A percentile compares a stretch with the other conserved stretches of the same genome.
phyloP scores from a whole-genome alignment of 345 rosid species.

The Rhodamnia rubescens region DNA sequence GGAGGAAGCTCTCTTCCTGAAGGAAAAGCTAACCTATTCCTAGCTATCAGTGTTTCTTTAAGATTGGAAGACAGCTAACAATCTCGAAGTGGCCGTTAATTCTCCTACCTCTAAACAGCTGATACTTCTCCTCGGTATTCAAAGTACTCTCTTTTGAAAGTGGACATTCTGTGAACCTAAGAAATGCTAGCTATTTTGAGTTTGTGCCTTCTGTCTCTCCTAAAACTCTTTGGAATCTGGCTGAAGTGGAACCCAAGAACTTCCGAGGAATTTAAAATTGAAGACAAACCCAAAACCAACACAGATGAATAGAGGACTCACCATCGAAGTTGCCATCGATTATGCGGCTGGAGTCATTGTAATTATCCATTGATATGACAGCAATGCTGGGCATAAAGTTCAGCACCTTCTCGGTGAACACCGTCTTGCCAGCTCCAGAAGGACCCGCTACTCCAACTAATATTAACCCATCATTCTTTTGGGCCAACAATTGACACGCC shows the following conservation, averaged over 20 bases:
- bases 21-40: background rate
- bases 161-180: background rate
- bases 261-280: background rate
- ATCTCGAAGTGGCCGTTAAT: background rate
- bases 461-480: conserved; percentile 81
- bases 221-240: background rate
- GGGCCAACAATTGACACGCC: conserved; percentile 83
- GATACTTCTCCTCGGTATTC: background rate
- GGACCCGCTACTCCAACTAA: conserved; percentile 98
- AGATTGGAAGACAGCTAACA: background rate
- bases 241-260: background rate
- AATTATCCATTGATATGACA: conserved; percentile 87
- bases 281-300: background rate
- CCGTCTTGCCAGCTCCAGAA: conserved; percentile 96
- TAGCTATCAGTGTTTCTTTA: background rate
- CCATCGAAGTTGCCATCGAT: conserved; percentile 98
- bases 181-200: background rate
- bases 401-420: conserved; percentile 86
- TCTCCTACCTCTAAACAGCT: background rate
- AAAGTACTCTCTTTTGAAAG: background rate
- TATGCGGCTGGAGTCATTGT: conserved; percentile 78
- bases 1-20: background rate
- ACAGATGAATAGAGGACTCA: conserved; percentile 7
- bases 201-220: background rate
- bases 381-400: conserved; percentile 94